Evolutionary conservation across 2,329 filamentous ascomycete genomes (phyloP).

Genomic region (Ascosphaera pollenicola): DNA sequence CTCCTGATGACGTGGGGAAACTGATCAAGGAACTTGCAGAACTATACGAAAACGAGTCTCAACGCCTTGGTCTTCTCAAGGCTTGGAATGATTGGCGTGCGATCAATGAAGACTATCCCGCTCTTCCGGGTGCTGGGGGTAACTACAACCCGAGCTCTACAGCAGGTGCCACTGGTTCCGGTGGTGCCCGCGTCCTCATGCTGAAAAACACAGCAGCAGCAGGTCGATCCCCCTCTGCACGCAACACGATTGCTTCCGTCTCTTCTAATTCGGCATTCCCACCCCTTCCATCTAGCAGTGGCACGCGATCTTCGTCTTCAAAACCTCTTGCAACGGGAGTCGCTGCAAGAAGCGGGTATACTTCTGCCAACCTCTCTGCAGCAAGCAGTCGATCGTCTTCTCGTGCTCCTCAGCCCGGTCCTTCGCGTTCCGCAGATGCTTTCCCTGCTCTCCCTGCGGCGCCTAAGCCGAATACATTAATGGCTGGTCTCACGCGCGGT

Average conservation of each 20-base stretch:
- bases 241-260: slow-evolving; percentile 9
- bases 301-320: slow-evolving; percentile 8
- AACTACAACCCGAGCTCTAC: slow-evolving; percentile 33
- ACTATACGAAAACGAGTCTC: slow-evolving; percentile 64
- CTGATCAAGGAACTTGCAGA: slow-evolving; percentile 81
- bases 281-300: slow-evolving; percentile 13
- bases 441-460: slow-evolving; percentile 71
- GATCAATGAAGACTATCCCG: slow-evolving; percentile 89
- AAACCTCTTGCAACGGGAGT: slow-evolving; percentile 9
- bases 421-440: slow-evolving; percentile 26
- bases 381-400: slow-evolving; percentile 11
- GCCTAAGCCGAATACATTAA: slow-evolving; percentile 40
- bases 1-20: slow-evolving; percentile 62
- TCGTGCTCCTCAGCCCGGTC: slow-evolving; percentile 7
- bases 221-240: slow-evolving; percentile 22
- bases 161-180: slow-evolving; percentile 29
- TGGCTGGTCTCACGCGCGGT: slow-evolving; percentile 25
- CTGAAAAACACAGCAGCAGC: slow-evolving; percentile 48
- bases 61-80: slow-evolving; percentile 50
- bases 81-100: slow-evolving; percentile 93
- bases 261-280: slow-evolving; percentile 21
- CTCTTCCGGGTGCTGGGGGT: slow-evolving; percentile 52
- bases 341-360: slow-evolving; percentile 3
- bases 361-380: slow-evolving; percentile 5
- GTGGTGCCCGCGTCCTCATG: slow-evolving; percentile 38